These are phyloP conservation scores for Fusarium sp. DNA, from an alignment of 2,329 filamentous ascomycete genomes.

Conservation along the genomic window DNA sequence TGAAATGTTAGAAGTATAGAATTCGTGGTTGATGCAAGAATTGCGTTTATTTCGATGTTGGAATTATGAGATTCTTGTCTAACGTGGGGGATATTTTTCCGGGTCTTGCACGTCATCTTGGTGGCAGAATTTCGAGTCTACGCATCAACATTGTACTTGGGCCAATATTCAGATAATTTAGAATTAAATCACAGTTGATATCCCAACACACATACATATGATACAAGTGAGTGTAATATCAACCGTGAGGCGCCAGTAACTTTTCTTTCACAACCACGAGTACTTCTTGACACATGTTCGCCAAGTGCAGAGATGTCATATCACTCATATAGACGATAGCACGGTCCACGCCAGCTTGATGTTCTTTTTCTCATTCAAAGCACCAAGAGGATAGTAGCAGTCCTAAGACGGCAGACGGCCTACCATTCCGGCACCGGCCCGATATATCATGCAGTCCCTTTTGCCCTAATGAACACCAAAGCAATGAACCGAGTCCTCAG, in stretches of 20 bases:
- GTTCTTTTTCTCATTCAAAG: slow-evolving; percentile 60
- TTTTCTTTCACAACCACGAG: slow-evolving; percentile 34
- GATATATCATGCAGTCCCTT: slow-evolving; percentile 65
- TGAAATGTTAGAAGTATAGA: background rate
- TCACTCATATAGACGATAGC: slow-evolving; percentile 44
- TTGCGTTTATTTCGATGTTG: slow-evolving; percentile 9
- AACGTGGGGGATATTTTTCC: slow-evolving; percentile 48
- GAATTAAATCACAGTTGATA: background rate
- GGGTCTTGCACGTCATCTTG: slow-evolving; percentile 49
- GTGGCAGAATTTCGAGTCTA: background rate
- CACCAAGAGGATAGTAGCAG: slow-evolving; percentile 61
- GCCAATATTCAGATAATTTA: background rate
- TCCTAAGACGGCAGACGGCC: slow-evolving; percentile 62
- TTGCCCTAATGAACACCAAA: slow-evolving; percentile 67
- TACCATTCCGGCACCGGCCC: slow-evolving; percentile 55
- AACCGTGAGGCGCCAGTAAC: slow-evolving; percentile 25
- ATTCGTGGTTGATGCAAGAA: slow-evolving; percentile 7
- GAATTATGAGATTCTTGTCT: slow-evolving; percentile 12
- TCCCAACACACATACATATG: background rate
- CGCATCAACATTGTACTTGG: slow-evolving; percentile 1
- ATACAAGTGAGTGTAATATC: slow-evolving; percentile 26
- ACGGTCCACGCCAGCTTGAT: slow-evolving; percentile 54
- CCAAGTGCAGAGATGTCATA: slow-evolving; percentile 10
- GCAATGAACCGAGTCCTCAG: slow-evolving; percentile 62
- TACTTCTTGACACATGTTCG: slow-evolving; percentile 6